Percentiles rank a stretch among this genome's conserved stretches.
phyloP scores from a whole-genome alignment of 2,329 filamentous ascomycete genomes.

The Pseudovirgaria hyperparasitica region DNA sequence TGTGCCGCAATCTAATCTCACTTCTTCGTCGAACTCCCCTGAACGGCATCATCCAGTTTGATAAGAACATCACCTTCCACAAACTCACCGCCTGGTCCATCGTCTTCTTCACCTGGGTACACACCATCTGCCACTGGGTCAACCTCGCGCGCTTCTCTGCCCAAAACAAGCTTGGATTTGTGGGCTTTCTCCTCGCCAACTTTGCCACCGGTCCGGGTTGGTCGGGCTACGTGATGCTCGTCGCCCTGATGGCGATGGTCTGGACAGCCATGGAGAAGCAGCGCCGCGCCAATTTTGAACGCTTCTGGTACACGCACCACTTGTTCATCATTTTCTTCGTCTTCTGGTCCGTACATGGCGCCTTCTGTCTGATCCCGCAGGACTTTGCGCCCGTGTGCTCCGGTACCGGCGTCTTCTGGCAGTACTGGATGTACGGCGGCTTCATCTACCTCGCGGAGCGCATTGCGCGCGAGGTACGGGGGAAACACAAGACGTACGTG shows the following conservation, averaged over 20 bases:
- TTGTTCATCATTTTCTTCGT: constrained; percentile 81
- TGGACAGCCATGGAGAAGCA: constrained; percentile 66
- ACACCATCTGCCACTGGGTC: constrained; percentile 78
- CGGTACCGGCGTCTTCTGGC: constrained; percentile 71
- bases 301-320: constrained; percentile 86
- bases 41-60: constrained; percentile 77
- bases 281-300: constrained; percentile 70
- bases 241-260: constrained; percentile 66
- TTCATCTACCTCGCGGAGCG: constrained; percentile 71
- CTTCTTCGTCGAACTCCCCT: constrained; percentile 67
- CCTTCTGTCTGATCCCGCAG: constrained; percentile 83
- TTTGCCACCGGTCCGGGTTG: constrained; percentile 70
- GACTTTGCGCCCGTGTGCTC: constrained; percentile 69
- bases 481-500: constrained; percentile 72
- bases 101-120: constrained; percentile 77
- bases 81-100: constrained; percentile 78
- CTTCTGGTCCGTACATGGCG: constrained; percentile 82
- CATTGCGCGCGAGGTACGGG: constrained; percentile 64
- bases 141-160: constrained; percentile 68
- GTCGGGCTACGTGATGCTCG: constrained; percentile 77
- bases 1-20: constrained; percentile 75
- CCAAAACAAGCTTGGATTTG: constrained; percentile 64
- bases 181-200: constrained; percentile 66
- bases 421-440: constrained; percentile 80
- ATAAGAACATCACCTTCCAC: constrained; percentile 84